phyloP scores from a whole-genome alignment of 2,329 filamentous ascomycete genomes.

The Phoma sp. region DNA sequence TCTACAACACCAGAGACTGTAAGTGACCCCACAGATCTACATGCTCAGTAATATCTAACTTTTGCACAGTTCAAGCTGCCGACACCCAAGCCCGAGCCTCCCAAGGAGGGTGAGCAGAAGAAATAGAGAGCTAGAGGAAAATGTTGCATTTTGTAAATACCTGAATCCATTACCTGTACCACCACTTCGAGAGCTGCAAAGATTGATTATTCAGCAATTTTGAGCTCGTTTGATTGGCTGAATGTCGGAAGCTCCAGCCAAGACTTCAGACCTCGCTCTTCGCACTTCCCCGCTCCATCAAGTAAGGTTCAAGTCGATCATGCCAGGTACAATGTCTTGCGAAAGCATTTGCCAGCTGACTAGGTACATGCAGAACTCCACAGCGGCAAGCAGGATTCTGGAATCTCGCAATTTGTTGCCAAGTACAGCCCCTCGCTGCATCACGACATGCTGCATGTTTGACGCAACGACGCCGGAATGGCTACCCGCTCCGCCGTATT shows the following conservation, averaged over 20 bases:
- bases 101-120: slow-evolving; percentile 88
- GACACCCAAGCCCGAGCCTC: slow-evolving; percentile 86
- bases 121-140: slow-evolving; percentile 64
- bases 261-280: slow-evolving; percentile 4
- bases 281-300: slow-evolving; percentile 5
- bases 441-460: slow-evolving; percentile 13
- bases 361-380: slow-evolving; percentile 3
- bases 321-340: slow-evolving; percentile 2
- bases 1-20: slow-evolving; percentile 75
- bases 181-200: not conserved
- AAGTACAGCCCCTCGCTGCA: slow-evolving; percentile 35
- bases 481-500: slow-evolving; percentile 14
- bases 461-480: slow-evolving; percentile 7
- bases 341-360: not conserved
- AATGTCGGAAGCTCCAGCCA: slow-evolving; percentile 3
- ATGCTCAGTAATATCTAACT: too few species aligned
- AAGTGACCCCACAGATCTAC: slow-evolving; percentile 36
- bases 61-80: slow-evolving; percentile 81
- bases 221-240: not conserved
- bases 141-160: slow-evolving; percentile 45
- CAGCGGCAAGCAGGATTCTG: slow-evolving; percentile 3
- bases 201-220: slow-evolving; percentile 4
- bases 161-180: slow-evolving; percentile 34
- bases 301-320: slow-evolving; percentile 5
- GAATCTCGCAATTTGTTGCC: slow-evolving; percentile 23